These are phyloP conservation scores for Fusarium kyushuense DNA, from an alignment of 2,329 filamentous ascomycete genomes.

Conservation along the genomic window DNA sequence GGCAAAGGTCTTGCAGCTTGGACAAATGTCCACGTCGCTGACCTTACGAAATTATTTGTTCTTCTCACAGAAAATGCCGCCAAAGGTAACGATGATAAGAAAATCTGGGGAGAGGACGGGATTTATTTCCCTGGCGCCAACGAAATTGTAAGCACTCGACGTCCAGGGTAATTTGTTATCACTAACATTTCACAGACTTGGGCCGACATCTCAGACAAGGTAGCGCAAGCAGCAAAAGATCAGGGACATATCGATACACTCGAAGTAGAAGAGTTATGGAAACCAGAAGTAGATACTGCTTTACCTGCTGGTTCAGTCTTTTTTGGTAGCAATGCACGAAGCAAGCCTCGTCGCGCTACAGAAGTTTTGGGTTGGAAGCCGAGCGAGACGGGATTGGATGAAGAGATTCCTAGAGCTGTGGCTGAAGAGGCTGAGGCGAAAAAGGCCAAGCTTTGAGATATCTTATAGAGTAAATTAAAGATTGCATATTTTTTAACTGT, in stretches of 20 bases:
- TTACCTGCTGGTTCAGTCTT: slow-evolving; percentile 60
- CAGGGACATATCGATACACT: slow-evolving; percentile 44
- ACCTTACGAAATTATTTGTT: slow-evolving; percentile 50
- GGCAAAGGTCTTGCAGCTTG: slow-evolving; percentile 52
- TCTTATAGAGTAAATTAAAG: background rate
- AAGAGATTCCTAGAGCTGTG: slow-evolving; percentile 52
- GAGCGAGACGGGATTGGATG: slow-evolving; percentile 59
- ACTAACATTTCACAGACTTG: slow-evolving; percentile 41
- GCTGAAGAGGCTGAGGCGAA: slow-evolving; percentile 40
- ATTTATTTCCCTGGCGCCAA: slow-evolving; percentile 52
- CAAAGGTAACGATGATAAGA: slow-evolving; percentile 32
- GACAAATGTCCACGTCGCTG: slow-evolving; percentile 54
- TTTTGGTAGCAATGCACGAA: slow-evolving; percentile 69
- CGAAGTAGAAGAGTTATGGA: slow-evolving; percentile 49
- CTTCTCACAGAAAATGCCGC: slow-evolving; percentile 50
- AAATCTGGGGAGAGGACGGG: slow-evolving; percentile 55
- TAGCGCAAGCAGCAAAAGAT: slow-evolving; percentile 45
- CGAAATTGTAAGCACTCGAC: slow-evolving; percentile 44
- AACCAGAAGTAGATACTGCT: slow-evolving; percentile 59
- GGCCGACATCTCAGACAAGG: slow-evolving; percentile 49
- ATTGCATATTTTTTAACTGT: background rate
- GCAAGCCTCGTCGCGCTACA: slow-evolving; percentile 62
- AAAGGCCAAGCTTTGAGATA: slow-evolving; percentile 8
- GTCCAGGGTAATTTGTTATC: background rate
- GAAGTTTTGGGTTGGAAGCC: slow-evolving; percentile 69